phyloP scores from a whole-genome alignment of 495 filamentous ascomycete genomes.

The Thermothielavioides terrestris region DNA sequence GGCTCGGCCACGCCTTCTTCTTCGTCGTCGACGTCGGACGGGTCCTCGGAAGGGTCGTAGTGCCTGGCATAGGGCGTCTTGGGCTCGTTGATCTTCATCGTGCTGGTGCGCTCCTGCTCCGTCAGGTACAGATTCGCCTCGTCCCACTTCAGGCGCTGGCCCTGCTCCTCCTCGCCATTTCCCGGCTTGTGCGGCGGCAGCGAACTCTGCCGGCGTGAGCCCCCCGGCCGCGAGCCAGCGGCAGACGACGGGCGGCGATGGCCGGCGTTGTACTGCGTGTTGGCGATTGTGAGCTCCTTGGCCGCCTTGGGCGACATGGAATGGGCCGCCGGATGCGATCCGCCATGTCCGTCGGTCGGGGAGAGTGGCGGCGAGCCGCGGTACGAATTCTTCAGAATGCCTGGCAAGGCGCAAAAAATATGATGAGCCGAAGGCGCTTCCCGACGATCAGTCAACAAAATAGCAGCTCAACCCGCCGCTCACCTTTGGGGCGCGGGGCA shows the following conservation, averaged over 20 bases:
- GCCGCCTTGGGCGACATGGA: constrained; percentile 45
- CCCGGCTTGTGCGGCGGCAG: constrained; percentile 32
- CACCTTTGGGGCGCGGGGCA: too few species aligned
- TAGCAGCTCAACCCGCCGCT: too few species aligned
- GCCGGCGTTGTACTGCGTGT: constrained; percentile 90
- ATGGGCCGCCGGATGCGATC: constrained; percentile 20
- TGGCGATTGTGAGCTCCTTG: constrained; percentile 84
- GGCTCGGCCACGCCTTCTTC: constrained; percentile 60
- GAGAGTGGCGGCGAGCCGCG: constrained; percentile 47
- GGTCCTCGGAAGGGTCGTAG: constrained; percentile 84
- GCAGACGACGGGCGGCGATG: constrained; percentile 75
- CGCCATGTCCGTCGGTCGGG: constrained; percentile 26
- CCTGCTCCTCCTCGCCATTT: constrained; percentile 43
- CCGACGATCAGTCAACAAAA: too few species aligned
- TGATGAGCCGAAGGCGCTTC: too few species aligned
- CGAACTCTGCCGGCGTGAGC: constrained; percentile 63
- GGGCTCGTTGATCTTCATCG: constrained; percentile 98
- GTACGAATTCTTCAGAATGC: constrained; percentile 90
- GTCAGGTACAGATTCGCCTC: constrained; percentile 94
- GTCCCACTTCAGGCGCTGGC: constrained; percentile 87
- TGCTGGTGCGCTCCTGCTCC: constrained; percentile 87
- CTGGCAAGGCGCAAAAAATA: too few species aligned
- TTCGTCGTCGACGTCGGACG: constrained; percentile 67
- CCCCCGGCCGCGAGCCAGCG: constrained; percentile 42
- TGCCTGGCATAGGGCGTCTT: constrained; percentile 92